phyloP scores from a whole-genome alignment of 495 filamentous ascomycete genomes.

The Penicillium cinerascens region DNA sequence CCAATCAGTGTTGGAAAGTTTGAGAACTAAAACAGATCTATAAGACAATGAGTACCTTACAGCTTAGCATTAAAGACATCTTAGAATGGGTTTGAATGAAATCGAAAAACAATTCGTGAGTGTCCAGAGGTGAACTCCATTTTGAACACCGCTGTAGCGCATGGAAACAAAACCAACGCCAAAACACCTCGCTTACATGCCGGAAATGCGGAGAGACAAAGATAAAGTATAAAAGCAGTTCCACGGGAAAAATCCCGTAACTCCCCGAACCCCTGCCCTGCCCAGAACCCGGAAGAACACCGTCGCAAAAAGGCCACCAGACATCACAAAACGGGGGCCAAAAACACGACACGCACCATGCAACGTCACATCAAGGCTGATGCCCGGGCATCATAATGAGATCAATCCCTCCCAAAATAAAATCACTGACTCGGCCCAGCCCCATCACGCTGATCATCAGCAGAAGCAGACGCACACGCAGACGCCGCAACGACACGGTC shows the following conservation, averaged over 20 bases:
- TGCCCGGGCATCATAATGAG: background rate
- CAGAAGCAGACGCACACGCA: conserved; percentile 14
- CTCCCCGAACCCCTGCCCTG: background rate
- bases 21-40: too few species aligned
- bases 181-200: background rate
- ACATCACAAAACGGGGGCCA: background rate
- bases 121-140: too few species aligned
- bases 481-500: conserved; percentile 54
- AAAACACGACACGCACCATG: background rate
- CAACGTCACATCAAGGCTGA: background rate
- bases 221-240: background rate
- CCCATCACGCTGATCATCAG: background rate
- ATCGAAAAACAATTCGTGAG: too few species aligned
- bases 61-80: too few species aligned
- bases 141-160: background rate
- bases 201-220: background rate
- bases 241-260: background rate
- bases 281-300: background rate
- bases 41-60: too few species aligned
- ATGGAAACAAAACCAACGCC: background rate
- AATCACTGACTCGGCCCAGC: background rate
- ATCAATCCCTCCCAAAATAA: background rate
- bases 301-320: background rate
- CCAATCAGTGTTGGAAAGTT: too few species aligned
- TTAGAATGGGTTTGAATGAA: too few species aligned